Conservation (phyloP, 768 basidiomycete species). For the Hygrocybe coccinea region DNA sequence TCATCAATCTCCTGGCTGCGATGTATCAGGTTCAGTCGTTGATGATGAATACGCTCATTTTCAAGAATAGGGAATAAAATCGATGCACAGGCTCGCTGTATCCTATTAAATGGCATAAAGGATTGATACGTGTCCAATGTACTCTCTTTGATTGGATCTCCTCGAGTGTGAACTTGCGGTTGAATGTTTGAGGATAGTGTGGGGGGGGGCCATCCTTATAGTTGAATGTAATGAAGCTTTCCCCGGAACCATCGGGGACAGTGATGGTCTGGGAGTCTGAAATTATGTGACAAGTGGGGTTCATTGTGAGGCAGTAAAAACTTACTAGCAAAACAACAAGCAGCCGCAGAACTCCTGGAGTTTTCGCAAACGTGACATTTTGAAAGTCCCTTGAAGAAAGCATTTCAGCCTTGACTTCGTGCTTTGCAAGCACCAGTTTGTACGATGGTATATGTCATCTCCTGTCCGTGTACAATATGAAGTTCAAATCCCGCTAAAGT, state of each 20-base stretch:
- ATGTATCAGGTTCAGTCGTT: not conserved
- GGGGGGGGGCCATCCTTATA: not conserved
- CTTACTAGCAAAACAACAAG: not conserved
- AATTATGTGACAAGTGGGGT: not conserved
- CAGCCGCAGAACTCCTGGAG: not conserved
- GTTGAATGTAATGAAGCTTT: conserved; percentile 11
- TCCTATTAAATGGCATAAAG: not conserved
- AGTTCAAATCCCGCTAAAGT: too few relatives aligned
- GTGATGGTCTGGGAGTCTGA: not conserved
- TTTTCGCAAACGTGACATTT: not conserved
- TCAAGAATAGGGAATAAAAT: not conserved
- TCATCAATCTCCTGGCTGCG: not conserved
- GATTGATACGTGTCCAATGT: not conserved
- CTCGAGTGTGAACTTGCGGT: not conserved
- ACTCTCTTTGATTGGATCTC: not conserved
- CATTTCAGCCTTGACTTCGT: not conserved
- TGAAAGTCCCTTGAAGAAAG: not conserved
- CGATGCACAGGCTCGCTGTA: not conserved
- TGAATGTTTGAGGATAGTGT: not conserved
- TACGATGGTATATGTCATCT: not conserved
- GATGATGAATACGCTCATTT: not conserved
- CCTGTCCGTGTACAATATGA: too few relatives aligned
- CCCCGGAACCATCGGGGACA: not conserved
- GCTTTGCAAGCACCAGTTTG: not conserved
- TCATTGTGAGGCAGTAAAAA: not conserved